Evolutionary conservation across 345 rosid genomes (phyloP), one percentile per base, ranked within the genome.

Genomic region (Arabidopsis arenosa): DNA sequence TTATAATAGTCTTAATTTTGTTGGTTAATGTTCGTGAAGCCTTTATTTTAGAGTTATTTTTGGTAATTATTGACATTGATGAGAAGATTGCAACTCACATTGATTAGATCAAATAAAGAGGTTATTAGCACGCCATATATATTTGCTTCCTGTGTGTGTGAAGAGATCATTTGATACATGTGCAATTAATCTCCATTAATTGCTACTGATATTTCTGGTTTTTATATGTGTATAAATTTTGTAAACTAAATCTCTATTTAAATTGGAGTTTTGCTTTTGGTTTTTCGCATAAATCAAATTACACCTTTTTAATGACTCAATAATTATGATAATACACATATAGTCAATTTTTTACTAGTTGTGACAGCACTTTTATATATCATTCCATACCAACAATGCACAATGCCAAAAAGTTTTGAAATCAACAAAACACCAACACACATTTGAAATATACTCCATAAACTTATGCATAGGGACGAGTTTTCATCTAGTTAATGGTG

Each of bases 31-130:
- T 14, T 44, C 4, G 10, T 51, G 28, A 40, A 68, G 63, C 37
- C 26, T 48, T 37, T 21, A 4, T 6, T 40, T 2, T 18, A 15
- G 15, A 10, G 21, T 32, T 32, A 57, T 17, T 12, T 44, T 55
- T 28, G 11, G 28, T 68, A 45, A 15, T 17, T 30, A 58, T 17
- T 59, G 57, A 26, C 44, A 58, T 45, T 48, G 47, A 58, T 59
- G 55, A 58, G 10, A 59, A 49, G 26, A 49, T 66, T 35, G 36
- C 33, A 2, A 17, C 32, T 17, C 68, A 7, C n/a, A n/a, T 30
- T 45, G 6, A 18, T 43, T 57, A 13, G 2, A 17, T 49, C 11
- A 44, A 14, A 44, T 40, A 13, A 63, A 63, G 12, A 63, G 14
- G 5, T 28, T 5, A 11, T 49, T 32, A 32, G n/a, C 55, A 44